These are phyloP conservation scores for Erucastrum elatum DNA, from an alignment of 345 rosid genomes.

Conservation along the genomic window DNA sequence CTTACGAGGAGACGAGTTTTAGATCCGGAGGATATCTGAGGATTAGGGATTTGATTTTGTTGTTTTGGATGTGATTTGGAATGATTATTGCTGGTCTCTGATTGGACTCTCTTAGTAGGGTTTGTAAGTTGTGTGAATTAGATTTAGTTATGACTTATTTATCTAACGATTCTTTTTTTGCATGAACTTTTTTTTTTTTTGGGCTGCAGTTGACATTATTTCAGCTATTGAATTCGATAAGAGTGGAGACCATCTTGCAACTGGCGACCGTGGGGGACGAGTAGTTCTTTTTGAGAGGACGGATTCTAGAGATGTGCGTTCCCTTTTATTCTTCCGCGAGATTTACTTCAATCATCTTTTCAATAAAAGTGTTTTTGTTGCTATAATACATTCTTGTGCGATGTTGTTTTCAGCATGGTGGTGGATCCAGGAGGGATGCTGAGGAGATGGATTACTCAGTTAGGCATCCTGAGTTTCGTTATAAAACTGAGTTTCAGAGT, in stretches of 20 bases:
- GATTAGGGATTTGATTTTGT: slow-evolving; percentile 45
- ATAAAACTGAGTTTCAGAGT: slow-evolving; percentile 99
- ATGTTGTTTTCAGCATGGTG: slow-evolving; percentile 63
- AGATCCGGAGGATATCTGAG: slow-evolving; percentile 48
- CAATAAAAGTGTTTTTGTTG: neutral
- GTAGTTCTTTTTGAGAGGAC: slow-evolving; percentile 99
- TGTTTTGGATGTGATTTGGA: slow-evolving; percentile 56
- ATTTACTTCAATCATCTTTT: neutral
- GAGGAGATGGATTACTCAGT: slow-evolving; percentile 69
- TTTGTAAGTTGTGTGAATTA: slow-evolving; percentile 3
- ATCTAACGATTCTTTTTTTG: slow-evolving; percentile 16
- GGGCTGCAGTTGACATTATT: slow-evolving; percentile 92
- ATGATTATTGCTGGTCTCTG: slow-evolving; percentile 29
- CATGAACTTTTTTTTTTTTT: slow-evolving; percentile 28
- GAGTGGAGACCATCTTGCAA: slow-evolving; percentile 96
- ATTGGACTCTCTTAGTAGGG: slow-evolving; percentile 26
- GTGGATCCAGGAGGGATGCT: slow-evolving; percentile 73
- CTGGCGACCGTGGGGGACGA: slow-evolving; percentile 99
- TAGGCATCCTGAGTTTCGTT: slow-evolving; percentile 98
- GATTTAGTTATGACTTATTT: slow-evolving; percentile 2
- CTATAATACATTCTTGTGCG: slow-evolving; percentile 13
- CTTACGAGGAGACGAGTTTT: slow-evolving; percentile 1
- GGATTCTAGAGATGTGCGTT: slow-evolving; percentile 70
- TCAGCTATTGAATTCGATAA: slow-evolving; percentile 98
- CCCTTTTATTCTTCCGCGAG: slow-evolving; percentile 12